These are phyloP conservation scores for Sergeia podlipaevii DNA, from an alignment of 208 protist species.

Conservation along the genomic window DNA sequence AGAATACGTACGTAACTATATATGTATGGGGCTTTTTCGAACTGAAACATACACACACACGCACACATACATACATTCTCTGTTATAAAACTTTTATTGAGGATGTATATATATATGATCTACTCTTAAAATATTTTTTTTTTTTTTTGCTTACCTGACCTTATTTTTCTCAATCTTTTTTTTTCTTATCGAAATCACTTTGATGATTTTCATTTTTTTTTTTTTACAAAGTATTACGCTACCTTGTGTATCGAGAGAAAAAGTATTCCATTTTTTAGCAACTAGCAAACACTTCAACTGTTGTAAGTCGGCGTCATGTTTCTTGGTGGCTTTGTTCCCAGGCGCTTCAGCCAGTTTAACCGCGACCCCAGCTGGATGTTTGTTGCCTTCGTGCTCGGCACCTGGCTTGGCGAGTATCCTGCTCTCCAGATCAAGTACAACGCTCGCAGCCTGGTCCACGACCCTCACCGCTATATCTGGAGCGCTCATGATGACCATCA, in stretches of 20 bases:
- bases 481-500: slow-evolving; percentile 78
- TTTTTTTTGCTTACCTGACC: too few relatives aligned
- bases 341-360: slow-evolving; percentile 81
- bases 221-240: not conserved
- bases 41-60: too few relatives aligned
- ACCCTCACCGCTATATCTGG: slow-evolving; percentile 88
- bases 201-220: not conserved
- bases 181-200: not conserved
- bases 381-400: slow-evolving; percentile 75
- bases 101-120: too few relatives aligned
- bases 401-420: slow-evolving; percentile 80
- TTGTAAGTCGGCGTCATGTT: slow-evolving; percentile 34
- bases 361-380: slow-evolving; percentile 82
- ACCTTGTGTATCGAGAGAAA: not conserved
- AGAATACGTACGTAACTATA: too few relatives aligned
- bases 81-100: too few relatives aligned
- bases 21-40: too few relatives aligned
- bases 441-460: slow-evolving; percentile 68
- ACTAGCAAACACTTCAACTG: not conserved
- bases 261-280: not conserved
- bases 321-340: slow-evolving; percentile 83
- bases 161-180: too few relatives aligned
- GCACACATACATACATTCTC: too few relatives aligned
- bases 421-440: slow-evolving; percentile 87
- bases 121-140: too few relatives aligned